These are phyloP conservation scores for Hemileia vastatrix DNA, from an alignment of 1,284 basidiomycete species.

Conservation along the genomic window DNA sequence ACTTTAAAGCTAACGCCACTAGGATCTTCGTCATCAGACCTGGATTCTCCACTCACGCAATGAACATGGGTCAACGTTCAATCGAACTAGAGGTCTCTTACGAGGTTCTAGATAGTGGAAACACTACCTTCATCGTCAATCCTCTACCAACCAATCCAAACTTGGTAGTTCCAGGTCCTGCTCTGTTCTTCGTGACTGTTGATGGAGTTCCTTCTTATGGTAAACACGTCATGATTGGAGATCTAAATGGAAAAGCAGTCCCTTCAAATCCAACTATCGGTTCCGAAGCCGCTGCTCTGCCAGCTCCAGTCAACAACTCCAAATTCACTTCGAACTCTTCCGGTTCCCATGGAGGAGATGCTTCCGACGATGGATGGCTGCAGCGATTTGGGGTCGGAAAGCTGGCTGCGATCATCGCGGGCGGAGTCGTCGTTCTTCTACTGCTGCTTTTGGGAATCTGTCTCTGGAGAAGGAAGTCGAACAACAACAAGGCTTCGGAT, in stretches of 20 bases:
- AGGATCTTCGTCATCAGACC: conserved; percentile 71
- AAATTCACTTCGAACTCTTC: conserved; percentile 28
- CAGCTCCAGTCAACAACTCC: conserved; percentile 33
- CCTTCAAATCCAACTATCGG: conserved; percentile 21
- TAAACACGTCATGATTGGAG: conserved; percentile 28
- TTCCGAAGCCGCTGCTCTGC: conserved; percentile 26
- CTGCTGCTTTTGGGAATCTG: conserved; percentile 33
- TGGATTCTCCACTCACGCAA: conserved; percentile 87
- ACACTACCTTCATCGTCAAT: conserved; percentile 56
- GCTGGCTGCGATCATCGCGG: conserved; percentile 35
- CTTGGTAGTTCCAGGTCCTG: conserved; percentile 39
- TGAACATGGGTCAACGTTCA: conserved; percentile 86
- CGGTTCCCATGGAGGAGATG: conserved; percentile 21
- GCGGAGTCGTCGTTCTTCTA: conserved; percentile 28
- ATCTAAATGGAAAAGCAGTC: conserved; percentile 18
- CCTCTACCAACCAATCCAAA: conserved; percentile 40
- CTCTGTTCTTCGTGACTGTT: conserved; percentile 38
- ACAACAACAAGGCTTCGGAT: conserved; percentile 9
- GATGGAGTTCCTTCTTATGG: conserved; percentile 37
- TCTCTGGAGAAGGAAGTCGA: conserved; percentile 25
- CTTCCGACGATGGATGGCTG: conserved; percentile 17
- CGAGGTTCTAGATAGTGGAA: conserved; percentile 65
- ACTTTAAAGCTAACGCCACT: conserved; percentile 56
- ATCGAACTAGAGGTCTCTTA: conserved; percentile 63
- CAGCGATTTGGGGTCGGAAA: conserved; percentile 31